Conservation (phyloP, 139 green algal genomes). For the Limnomonas spitsbergensis region DNA sequence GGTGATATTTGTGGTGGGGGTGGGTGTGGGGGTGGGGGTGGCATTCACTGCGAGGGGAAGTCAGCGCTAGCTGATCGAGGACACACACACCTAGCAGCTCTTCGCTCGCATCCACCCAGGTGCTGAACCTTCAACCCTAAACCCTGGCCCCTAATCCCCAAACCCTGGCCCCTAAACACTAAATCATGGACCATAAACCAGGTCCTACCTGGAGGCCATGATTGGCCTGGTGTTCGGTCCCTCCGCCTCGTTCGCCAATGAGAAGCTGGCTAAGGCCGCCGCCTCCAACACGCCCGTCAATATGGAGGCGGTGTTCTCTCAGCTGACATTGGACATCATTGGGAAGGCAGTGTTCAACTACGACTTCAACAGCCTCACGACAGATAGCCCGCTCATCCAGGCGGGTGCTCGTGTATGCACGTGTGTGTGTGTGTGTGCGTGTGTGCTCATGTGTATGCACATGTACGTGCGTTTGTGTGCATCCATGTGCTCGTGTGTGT, state of each 20-base stretch:
- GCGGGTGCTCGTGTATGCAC: slow-evolving; percentile 24
- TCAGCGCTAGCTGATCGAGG: too few species aligned
- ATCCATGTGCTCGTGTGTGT: not conserved
- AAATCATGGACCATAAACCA: too few species aligned
- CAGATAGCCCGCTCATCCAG: slow-evolving; percentile 78
- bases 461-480: too few species aligned
- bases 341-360: slow-evolving; percentile 96
- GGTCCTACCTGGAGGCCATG: slow-evolving; percentile 90
- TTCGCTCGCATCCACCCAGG: too few species aligned
- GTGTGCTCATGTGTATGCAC: not conserved
- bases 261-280: slow-evolving; percentile 69
- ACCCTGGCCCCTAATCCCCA: too few species aligned
- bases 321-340: slow-evolving; percentile 98
- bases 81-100: too few species aligned
- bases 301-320: slow-evolving; percentile 91
- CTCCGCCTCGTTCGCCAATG: slow-evolving; percentile 59
- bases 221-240: slow-evolving; percentile 81
- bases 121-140: too few species aligned
- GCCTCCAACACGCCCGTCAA: slow-evolving; percentile 62
- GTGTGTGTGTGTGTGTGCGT: not conserved
- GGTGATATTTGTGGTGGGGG: too few species aligned
- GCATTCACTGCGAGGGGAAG: too few species aligned
- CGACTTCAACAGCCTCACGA: slow-evolving; percentile 91
- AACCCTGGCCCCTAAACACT: too few species aligned
- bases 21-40: too few species aligned